These are phyloP conservation scores for Sonneratia alba DNA, from an alignment of 345 rosid genomes.

Conservation along the genomic window DNA sequence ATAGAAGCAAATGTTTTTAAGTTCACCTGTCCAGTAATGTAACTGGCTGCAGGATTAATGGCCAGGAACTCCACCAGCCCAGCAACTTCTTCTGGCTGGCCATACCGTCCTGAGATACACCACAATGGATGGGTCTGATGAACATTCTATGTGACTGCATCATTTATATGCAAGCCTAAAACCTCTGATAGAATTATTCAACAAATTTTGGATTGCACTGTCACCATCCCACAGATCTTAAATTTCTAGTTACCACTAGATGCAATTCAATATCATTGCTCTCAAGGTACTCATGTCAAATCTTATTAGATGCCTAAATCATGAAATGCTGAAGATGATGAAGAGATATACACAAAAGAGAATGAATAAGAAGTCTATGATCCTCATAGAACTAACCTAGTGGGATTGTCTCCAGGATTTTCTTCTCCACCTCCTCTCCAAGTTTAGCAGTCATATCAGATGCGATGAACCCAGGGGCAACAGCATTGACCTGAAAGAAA, in stretches of 20 bases:
- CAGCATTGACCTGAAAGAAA: slow-evolving; percentile 63
- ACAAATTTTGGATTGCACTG: background rate
- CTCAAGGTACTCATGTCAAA: background rate
- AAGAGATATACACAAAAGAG: background rate
- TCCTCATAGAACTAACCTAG: slow-evolving; percentile 36
- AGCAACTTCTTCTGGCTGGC: slow-evolving; percentile 97
- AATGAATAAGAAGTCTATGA: background rate
- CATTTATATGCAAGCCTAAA: background rate
- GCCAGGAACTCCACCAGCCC: slow-evolving; percentile 97
- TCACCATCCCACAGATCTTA: background rate
- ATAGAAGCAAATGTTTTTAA: background rate
- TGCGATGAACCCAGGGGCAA: slow-evolving; percentile 95
- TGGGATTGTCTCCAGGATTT: slow-evolving; percentile 76
- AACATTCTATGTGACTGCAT: background rate
- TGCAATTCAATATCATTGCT: background rate
- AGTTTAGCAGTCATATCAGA: slow-evolving; percentile 95
- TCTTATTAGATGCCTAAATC: background rate
- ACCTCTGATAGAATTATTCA: background rate
- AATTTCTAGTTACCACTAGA: background rate
- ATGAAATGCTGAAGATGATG: background rate
- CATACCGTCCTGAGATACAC: slow-evolving; percentile 66
- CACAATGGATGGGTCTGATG: background rate
- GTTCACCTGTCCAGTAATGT: slow-evolving; percentile 92
- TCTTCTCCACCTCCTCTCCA: slow-evolving; percentile 88
- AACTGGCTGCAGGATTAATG: slow-evolving; percentile 73